Evolutionary conservation across 2,329 filamentous ascomycete genomes (phyloP), one percentile per base, ranked within the genome.

Genomic region (Xylaria sp.): DNA sequence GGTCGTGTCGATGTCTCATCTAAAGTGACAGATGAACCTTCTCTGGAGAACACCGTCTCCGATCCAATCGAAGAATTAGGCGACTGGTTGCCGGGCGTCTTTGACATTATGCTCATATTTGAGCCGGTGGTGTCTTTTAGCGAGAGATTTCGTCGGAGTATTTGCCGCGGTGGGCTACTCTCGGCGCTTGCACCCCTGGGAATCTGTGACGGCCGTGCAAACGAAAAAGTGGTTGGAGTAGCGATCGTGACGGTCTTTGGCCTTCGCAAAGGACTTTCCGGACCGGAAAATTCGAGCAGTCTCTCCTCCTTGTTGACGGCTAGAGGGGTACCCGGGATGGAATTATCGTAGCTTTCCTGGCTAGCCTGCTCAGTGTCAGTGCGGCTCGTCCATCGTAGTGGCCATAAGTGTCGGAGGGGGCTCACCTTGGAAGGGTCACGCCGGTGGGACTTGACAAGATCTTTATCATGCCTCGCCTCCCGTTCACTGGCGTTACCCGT

Each of bases 301-400:
- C 66, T 48, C 48, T 67, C 70, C 41, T 63, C 63, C 59, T 61
- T 46, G 60, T 64, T 34, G 45, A 48, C 36, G 15, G 45, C 60
- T 58, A 66, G 45, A 28, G 66, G 57, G 34, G 69, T 70, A 30
- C 53, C 56, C 39, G 69, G 64, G 60, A 43, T 57, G 18, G 64
- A 60, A 34, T 36, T 60, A 45, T 72, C 70, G 62, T 62, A 68
- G 58, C 71, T 76, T 20, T 75, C 72, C 56, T 70, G 72, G 61
- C 71, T 75, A 20, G 71, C 60, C 75, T 76, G 55, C 25, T 50
- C 7, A 8, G 3, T 46, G 41, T 67, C 45, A 69, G 66, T 45
- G 43, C n/a, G 43, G 39, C 20, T 28, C 53, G 8, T 28, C 18
- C 28, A 65, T 45, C 30, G 18, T 30, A 53, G 36, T 28, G 25